These are phyloP conservation scores for Stentor coeruleus DNA, from an alignment of 73 alveolate species.

Conservation along the genomic window DNA sequence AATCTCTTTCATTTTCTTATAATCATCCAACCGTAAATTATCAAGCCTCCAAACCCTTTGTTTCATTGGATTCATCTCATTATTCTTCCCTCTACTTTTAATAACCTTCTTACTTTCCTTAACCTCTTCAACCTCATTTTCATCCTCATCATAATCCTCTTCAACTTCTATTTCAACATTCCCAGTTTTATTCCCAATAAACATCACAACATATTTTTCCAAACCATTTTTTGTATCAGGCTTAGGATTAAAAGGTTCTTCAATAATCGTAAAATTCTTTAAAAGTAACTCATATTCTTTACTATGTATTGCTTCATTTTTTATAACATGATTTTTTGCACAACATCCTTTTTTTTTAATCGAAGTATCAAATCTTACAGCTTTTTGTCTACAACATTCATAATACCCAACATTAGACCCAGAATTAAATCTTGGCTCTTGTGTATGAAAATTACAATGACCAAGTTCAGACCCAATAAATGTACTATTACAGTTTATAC, in stretches of 20 bases:
- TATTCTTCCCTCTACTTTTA: background rate
- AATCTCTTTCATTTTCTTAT: background rate
- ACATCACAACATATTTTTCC: background rate
- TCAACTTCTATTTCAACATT: background rate
- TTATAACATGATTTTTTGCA: slow-evolving; percentile 35
- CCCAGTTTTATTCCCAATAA: too few species aligned
- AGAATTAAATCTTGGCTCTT: slow-evolving; percentile 50
- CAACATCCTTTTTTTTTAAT: slow-evolving; percentile 48
- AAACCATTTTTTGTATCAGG: background rate
- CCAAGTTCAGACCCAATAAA: slow-evolving; percentile 52
- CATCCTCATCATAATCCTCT: background rate
- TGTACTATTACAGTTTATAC: slow-evolving; percentile 32
- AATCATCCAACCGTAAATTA: background rate
- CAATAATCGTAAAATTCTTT: background rate
- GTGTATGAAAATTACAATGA: slow-evolving; percentile 58
- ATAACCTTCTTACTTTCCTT: background rate
- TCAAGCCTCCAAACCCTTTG: slow-evolving; percentile 18
- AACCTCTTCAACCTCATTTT: background rate
- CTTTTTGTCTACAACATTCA: slow-evolving; percentile 56
- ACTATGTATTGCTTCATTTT: too few species aligned
- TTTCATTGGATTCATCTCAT: background rate
- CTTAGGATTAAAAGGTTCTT: background rate
- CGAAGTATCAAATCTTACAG: slow-evolving; percentile 46
- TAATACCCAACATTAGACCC: slow-evolving; percentile 52
- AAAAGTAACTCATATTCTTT: slow-evolving; percentile 15